phyloP scores from a whole-genome alignment of 1,284 basidiomycete species.

The Lentinula novae-zelandiae region DNA sequence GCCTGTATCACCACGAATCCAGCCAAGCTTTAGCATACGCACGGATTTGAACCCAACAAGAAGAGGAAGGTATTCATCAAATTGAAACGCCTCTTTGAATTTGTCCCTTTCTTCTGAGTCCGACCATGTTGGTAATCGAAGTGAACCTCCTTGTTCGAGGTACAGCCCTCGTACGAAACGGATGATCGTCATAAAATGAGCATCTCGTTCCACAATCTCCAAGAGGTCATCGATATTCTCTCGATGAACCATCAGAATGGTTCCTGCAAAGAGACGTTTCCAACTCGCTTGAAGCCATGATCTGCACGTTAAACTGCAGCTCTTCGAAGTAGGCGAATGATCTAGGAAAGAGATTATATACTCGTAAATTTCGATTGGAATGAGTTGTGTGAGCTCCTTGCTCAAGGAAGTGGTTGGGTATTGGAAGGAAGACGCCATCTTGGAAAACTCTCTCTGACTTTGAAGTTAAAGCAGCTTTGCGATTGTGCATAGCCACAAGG shows the following conservation, averaged over 20 bases:
- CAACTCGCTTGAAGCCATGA: conserved; percentile 7
- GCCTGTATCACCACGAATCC: conserved; percentile 6
- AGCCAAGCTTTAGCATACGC: not conserved
- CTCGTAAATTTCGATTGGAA: conserved; percentile 7
- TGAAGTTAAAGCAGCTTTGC: not conserved
- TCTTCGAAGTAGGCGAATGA: not conserved
- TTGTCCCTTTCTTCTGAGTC: not conserved
- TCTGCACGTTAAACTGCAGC: conserved; percentile 5
- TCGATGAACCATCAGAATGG: not conserved
- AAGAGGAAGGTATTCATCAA: not conserved
- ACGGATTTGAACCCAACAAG: conserved; percentile 1
- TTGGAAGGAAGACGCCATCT: not conserved
- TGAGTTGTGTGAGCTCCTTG: not conserved
- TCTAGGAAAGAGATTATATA: conserved; percentile 4
- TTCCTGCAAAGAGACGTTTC: not conserved
- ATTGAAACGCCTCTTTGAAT: not conserved
- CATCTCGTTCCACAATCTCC: not conserved
- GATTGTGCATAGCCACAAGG: not conserved
- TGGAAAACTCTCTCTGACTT: not conserved
- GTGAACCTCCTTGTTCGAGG: conserved; percentile 8
- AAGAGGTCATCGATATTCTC: conserved; percentile 1
- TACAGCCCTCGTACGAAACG: not conserved
- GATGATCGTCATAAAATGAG: not conserved
- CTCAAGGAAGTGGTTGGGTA: not conserved
- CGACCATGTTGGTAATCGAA: not conserved